phyloP scores from a whole-genome alignment of 2,329 filamentous ascomycete species.

The Hysterium pulicare region DNA sequence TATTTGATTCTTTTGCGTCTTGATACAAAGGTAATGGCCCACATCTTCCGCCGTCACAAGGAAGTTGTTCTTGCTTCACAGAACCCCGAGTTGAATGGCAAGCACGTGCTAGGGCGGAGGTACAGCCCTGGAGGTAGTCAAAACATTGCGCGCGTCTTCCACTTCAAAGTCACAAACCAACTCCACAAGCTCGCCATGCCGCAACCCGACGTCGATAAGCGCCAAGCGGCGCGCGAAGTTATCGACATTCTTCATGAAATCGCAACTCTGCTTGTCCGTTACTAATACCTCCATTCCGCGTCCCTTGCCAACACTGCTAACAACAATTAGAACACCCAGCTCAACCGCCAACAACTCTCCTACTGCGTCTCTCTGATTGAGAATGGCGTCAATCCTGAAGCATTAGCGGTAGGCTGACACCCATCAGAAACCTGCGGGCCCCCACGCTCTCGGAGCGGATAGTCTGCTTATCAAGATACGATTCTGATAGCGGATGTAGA shows the following conservation, averaged over 20 bases:
- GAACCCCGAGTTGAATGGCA: too few relatives aligned
- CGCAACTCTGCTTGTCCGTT: slow-evolving; percentile 77
- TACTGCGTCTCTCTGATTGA: slow-evolving; percentile 97
- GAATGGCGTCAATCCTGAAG: slow-evolving; percentile 94
- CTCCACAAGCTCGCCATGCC: too few relatives aligned
- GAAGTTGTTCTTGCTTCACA: too few relatives aligned
- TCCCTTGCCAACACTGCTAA: neutral
- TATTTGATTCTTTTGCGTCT: too few relatives aligned
- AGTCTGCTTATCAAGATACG: neutral
- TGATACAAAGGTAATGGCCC: too few relatives aligned
- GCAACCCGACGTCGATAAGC: slow-evolving; percentile 55
- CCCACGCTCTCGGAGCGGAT: slow-evolving; percentile 7
- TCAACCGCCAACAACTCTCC: slow-evolving; percentile 85
- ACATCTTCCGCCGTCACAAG: too few relatives aligned
- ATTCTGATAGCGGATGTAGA: too few relatives aligned
- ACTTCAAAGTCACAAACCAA: too few relatives aligned
- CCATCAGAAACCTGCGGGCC: slow-evolving; percentile 4
- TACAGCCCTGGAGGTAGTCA: too few relatives aligned
- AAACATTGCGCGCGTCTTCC: too few relatives aligned
- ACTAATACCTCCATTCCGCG: slow-evolving; percentile 1
- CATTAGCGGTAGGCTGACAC: slow-evolving; percentile 80
- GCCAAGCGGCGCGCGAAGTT: slow-evolving; percentile 74
- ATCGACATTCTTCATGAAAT: slow-evolving; percentile 83
- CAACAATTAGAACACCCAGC: slow-evolving; percentile 73
- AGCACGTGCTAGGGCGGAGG: too few relatives aligned